Percentiles rank a stretch among this genome's conserved stretches.
Conservation (phyloP, 768 basidiomycete genomes). For the Agrocybe praecox region DNA sequence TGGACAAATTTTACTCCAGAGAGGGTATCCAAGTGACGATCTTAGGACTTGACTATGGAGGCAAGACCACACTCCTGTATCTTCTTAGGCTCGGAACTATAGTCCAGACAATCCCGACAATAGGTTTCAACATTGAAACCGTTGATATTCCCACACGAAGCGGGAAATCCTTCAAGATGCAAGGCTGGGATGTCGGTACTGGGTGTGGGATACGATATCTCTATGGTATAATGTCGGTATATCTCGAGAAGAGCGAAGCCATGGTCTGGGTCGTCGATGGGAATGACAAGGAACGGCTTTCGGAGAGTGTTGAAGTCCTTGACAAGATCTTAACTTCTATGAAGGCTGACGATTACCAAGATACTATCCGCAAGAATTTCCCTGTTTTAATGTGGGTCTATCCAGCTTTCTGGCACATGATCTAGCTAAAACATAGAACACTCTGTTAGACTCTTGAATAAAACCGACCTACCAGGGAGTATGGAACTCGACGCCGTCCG, state of each 20-base stretch:
- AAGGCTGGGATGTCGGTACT: conserved; percentile 63
- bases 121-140: conserved; percentile 64
- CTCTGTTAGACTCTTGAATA: conserved; percentile 52
- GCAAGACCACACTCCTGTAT: conserved; percentile 52
- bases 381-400: conserved; percentile 36
- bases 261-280: conserved; percentile 71
- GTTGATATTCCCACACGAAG: conserved; percentile 29
- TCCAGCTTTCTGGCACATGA: background rate
- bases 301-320: conserved; percentile 55
- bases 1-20: too few species aligned
- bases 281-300: conserved; percentile 47
- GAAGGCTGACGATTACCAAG: background rate
- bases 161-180: conserved; percentile 45
- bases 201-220: conserved; percentile 49
- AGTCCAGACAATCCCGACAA: conserved; percentile 39
- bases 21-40: conserved; percentile 18
- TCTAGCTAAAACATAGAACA: too few species aligned
- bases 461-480: conserved; percentile 58
- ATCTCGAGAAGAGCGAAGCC: conserved; percentile 42
- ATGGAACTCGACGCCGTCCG: conserved; percentile 51
- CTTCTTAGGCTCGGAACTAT: conserved; percentile 41
- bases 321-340: conserved; percentile 26
- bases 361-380: conserved; percentile 4
- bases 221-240: conserved; percentile 28
- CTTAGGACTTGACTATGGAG: conserved; percentile 40